A percentile compares a stretch with the other conserved stretches of the same genome.
Conservation (phyloP, 768 basidiomycete genomes). For the Tricholoma flavovirens region DNA sequence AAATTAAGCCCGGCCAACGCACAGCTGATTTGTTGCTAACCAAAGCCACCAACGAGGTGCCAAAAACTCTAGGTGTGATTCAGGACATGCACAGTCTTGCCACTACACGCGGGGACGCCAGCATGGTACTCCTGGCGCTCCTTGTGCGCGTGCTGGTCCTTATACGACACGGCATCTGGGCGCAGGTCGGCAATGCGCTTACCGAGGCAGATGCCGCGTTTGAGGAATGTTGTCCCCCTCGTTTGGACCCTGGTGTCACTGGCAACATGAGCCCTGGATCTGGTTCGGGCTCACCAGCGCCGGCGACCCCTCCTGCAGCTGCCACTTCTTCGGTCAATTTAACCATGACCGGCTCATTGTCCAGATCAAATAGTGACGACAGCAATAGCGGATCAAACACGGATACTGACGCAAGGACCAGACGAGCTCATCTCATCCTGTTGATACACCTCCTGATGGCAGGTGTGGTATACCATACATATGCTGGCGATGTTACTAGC, state of each 20-base stretch:
- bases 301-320: background rate
- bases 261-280: background rate
- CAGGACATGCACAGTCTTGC: constrained; percentile 26
- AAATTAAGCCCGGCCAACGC: background rate
- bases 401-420: constrained; percentile 20
- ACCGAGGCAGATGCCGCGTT: constrained; percentile 35
- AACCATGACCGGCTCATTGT: background rate
- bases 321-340: background rate
- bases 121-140: constrained; percentile 32
- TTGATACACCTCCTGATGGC: constrained; percentile 58
- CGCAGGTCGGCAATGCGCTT: constrained; percentile 43
- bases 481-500: constrained; percentile 43
- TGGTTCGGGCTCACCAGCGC: background rate
- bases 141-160: constrained; percentile 53
- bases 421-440: constrained; percentile 13
- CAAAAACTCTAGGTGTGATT: constrained; percentile 27
- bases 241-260: background rate
- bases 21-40: background rate
- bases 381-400: constrained; percentile 7
- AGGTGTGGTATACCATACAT: constrained; percentile 56
- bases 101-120: background rate
- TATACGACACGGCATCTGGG: constrained; percentile 50
- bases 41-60: constrained; percentile 8
- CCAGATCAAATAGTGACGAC: background rate
- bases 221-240: background rate